Percentiles rank a stretch among this genome's conserved stretches.
Evolutionary conservation across 73 alveolate genomes (phyloP).

Genomic region (Blepharisma japonicum): DNA sequence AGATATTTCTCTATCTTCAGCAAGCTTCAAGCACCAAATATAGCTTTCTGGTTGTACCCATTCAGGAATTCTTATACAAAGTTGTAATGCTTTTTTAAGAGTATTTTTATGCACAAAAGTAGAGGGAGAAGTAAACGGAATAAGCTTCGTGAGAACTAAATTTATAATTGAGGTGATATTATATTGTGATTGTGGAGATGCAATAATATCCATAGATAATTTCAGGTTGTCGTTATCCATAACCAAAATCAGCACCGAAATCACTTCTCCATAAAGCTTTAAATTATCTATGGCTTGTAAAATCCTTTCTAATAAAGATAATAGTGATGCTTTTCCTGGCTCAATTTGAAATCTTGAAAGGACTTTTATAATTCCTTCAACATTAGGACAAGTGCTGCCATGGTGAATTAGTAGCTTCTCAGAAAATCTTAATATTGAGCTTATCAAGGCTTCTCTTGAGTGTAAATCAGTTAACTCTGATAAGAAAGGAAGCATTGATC

Average conservation of each 20-base stretch:
- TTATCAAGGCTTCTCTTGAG: background rate
- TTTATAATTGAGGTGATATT: background rate
- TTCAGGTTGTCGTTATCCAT: background rate
- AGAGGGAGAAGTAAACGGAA: background rate
- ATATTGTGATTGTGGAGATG: constrained; percentile 1
- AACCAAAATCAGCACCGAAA: background rate
- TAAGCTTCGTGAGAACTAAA: background rate
- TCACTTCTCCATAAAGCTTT: background rate
- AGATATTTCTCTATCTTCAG: constrained; percentile 11
- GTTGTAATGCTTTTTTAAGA: background rate
- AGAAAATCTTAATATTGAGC: background rate
- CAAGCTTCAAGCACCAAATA: constrained; percentile 8
- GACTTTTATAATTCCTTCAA: background rate
- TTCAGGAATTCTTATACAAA: background rate
- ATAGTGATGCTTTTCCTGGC: constrained; percentile 11
- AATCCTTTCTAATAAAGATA: background rate
- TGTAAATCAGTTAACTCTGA: background rate
- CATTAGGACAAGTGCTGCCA: background rate
- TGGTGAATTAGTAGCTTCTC: background rate
- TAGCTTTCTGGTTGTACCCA: background rate
- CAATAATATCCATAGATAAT: background rate
- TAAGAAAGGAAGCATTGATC: background rate
- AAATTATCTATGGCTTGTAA: background rate
- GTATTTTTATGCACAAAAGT: constrained; percentile 14
- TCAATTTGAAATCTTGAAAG: background rate